These are phyloP conservation scores for Flaveria sonorensis DNA, from an alignment of 129 eudicot genomes.

Conservation along the genomic window DNA sequence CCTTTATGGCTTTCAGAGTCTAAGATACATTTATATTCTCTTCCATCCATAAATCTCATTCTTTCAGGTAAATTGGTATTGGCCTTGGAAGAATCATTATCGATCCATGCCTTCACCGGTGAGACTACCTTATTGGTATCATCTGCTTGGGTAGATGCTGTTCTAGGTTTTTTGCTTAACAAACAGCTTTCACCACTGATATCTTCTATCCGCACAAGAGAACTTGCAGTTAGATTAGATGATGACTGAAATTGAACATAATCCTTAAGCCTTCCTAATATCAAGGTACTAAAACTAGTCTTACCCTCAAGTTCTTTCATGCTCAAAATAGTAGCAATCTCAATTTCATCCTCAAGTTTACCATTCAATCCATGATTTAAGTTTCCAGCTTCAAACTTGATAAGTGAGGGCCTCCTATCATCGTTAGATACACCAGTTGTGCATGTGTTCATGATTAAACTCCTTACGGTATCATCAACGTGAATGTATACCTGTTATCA, in stretches of 20 bases:
- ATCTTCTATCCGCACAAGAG: constrained; percentile 31
- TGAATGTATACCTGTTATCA: constrained; percentile 30
- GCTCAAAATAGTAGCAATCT: constrained; percentile 24
- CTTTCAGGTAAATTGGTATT: constrained; percentile 18
- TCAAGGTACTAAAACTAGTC: constrained; percentile 9
- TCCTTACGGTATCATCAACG: constrained; percentile 29
- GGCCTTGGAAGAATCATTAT: constrained; percentile 25
- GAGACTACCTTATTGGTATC: constrained; percentile 34
- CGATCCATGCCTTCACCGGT: constrained; percentile 35
- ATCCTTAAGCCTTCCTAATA: constrained; percentile 21
- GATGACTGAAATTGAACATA: constrained; percentile 26
- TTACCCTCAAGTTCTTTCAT: constrained; percentile 34
- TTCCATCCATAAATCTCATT: constrained; percentile 14
- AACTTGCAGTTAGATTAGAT: constrained; percentile 27
- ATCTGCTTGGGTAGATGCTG: constrained; percentile 30
- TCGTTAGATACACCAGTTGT: constrained; percentile 18
- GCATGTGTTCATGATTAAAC: constrained; percentile 23
- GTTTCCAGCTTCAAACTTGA: constrained; percentile 25
- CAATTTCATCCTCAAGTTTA: constrained; percentile 28
- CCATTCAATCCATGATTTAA: constrained; percentile 18
- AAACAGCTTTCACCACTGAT: constrained; percentile 19
- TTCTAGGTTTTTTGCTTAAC: constrained; percentile 24
- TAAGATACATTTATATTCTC: constrained; percentile 10
- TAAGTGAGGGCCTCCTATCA: constrained; percentile 19
- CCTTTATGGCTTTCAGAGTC: constrained; percentile 12